A percentile compares a stretch with the other conserved stretches of the same genome.
phyloP scores from a whole-genome alignment of 1,284 basidiomycete genomes.

The Cryptococcus wingfieldii region DNA sequence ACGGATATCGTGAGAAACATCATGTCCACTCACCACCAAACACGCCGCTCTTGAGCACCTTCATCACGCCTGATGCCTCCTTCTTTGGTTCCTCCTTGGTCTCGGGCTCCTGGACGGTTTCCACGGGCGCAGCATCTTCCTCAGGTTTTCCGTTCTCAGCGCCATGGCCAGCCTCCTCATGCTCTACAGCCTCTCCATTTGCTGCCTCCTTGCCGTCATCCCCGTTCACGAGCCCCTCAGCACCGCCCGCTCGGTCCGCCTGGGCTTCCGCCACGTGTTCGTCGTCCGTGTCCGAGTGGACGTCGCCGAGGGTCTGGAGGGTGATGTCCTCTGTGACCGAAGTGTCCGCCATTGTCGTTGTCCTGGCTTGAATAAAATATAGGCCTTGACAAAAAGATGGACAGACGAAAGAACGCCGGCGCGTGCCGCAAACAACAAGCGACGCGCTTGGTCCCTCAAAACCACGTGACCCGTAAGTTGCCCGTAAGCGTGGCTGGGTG shows the following conservation, averaged over 20 bases:
- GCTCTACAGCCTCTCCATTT: background rate
- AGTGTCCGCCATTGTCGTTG: background rate
- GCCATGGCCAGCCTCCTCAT: background rate
- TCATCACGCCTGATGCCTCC: conserved; percentile 27
- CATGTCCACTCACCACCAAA: conserved; percentile 35
- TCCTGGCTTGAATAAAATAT: background rate
- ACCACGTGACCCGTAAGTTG: background rate
- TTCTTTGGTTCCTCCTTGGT: background rate
- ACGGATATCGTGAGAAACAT: background rate
- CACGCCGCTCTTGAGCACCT: conserved; percentile 43
- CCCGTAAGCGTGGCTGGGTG: too few species aligned
- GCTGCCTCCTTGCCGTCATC: background rate
- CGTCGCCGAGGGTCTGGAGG: background rate
- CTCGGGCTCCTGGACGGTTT: background rate
- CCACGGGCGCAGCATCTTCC: background rate
- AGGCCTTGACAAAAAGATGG: background rate
- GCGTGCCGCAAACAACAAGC: background rate
- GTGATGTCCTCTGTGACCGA: background rate
- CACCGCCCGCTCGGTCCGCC: background rate
- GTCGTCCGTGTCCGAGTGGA: background rate
- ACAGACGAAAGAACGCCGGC: background rate
- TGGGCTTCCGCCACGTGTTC: too few species aligned
- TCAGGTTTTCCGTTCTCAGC: background rate
- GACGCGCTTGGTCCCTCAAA: background rate
- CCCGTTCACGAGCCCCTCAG: background rate